A percentile compares a stretch with the other conserved stretches of the same genome.
These are phyloP conservation scores for Colletotrichum truncatum DNA, from an alignment of 2,329 filamentous ascomycete species.

Conservation along the genomic window DNA sequence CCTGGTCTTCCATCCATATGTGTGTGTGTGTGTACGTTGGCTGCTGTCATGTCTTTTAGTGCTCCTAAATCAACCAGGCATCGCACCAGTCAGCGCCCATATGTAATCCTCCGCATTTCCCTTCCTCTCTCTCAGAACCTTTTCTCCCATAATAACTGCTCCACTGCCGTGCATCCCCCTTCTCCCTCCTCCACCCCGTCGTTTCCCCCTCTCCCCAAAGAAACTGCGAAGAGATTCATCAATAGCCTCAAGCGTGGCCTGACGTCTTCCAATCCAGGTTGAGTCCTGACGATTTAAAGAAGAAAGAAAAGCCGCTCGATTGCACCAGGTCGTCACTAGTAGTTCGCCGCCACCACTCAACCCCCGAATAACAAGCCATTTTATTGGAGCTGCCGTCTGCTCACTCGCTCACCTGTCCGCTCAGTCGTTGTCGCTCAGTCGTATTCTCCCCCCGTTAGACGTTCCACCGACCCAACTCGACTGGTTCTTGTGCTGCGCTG, in stretches of 20 bases:
- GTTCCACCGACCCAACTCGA: constrained; percentile 1
- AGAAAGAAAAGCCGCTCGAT: no score
- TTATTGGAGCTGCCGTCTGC: no score
- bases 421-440: not conserved
- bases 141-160: constrained; percentile 29
- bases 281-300: not conserved
- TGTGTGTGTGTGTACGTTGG: not conserved
- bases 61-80: not conserved
- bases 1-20: not conserved
- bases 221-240: constrained; percentile 4
- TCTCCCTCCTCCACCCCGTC: constrained; percentile 13
- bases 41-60: not conserved
- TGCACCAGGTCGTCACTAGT: constrained; percentile 1
- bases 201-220: constrained; percentile 4
- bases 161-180: constrained; percentile 27
- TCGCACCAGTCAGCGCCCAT: constrained; percentile 6
- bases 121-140: not conserved
- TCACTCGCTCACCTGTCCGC: not conserved
- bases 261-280: not conserved
- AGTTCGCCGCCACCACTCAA: not conserved
- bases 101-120: constrained; percentile 25
- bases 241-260: constrained; percentile 16
- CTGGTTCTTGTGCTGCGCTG: constrained; percentile 14
- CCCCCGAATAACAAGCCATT: not conserved
- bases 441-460: not conserved